Conservation (phyloP, 352 stramenopile genomes). For the Pythium oligandrum region DNA sequence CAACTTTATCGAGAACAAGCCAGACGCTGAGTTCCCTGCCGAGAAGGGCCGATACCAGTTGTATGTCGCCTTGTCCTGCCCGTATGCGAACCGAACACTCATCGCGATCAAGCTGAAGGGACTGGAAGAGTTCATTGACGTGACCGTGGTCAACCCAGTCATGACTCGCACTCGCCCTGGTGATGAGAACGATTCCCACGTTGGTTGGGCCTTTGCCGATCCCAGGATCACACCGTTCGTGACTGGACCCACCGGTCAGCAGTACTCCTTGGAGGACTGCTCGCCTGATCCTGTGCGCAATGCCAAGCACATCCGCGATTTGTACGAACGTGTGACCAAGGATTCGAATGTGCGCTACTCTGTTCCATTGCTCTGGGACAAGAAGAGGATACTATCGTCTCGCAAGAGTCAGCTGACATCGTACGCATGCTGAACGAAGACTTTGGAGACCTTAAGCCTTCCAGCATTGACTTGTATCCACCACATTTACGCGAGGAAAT, state of each 20-base stretch:
- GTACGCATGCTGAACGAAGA: conserved; percentile 93
- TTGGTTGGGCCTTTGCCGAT: conserved; percentile 84
- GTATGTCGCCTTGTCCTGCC: conserved; percentile 91
- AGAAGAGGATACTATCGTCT: conserved; percentile 93
- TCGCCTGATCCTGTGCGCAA: conserved; percentile 59
- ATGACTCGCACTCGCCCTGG: conserved; percentile 37
- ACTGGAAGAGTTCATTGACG: conserved; percentile 84
- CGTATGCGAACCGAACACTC: conserved; percentile 55
- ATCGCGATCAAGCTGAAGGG: conserved; percentile 86
- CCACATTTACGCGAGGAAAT: conserved; percentile 67
- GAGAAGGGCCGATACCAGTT: conserved; percentile 86
- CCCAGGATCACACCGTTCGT: conserved; percentile 30
- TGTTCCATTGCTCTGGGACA: conserved; percentile 94
- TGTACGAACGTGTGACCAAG: conserved; percentile 76
- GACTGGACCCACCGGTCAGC: conserved; percentile 20
- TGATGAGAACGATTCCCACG: conserved; percentile 43
- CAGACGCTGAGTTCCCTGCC: conserved; percentile 25
- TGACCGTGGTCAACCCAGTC: conserved; percentile 76
- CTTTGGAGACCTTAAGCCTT: conserved; percentile 82
- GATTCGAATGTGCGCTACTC: conserved; percentile 80
- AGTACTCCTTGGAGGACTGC: conserved; percentile 32
- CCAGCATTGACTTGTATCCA: conserved; percentile 86
- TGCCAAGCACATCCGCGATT: conserved; percentile 69
- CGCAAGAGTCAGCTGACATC: conserved; percentile 95
- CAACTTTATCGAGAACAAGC: conserved; percentile 18